Evolutionary conservation across 2,329 filamentous ascomycete species (phyloP).

Genomic region (Calonectria fujianensis): DNA sequence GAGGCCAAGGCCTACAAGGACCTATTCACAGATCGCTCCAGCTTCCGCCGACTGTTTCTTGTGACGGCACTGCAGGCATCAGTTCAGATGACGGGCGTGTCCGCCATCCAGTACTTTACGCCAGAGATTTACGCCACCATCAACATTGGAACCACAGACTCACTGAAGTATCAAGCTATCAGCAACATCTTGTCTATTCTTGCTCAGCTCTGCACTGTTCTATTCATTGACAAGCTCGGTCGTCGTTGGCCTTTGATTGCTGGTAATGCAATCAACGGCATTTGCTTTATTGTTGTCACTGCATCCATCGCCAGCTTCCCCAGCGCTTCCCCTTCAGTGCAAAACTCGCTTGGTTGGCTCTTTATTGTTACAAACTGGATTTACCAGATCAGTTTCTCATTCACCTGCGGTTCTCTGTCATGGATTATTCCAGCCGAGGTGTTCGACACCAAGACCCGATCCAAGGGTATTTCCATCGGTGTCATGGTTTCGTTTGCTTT

Average conservation of each 20-base stretch:
- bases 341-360: slow-evolving; percentile 71
- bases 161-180: slow-evolving; percentile 84
- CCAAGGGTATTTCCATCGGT: slow-evolving; percentile 83
- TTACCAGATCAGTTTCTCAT: slow-evolving; percentile 84
- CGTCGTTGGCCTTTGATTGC: slow-evolving; percentile 82
- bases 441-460: slow-evolving; percentile 83
- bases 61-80: slow-evolving; percentile 80
- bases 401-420: slow-evolving; percentile 79
- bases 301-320: slow-evolving; percentile 43
- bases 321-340: slow-evolving; percentile 13
- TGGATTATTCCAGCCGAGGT: slow-evolving; percentile 80
- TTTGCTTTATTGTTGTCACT: slow-evolving; percentile 65
- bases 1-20: slow-evolving; percentile 82
- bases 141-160: slow-evolving; percentile 77
- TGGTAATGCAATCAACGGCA: slow-evolving; percentile 81
- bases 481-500: slow-evolving; percentile 84
- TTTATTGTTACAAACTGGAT: slow-evolving; percentile 84
- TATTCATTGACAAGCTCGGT: slow-evolving; percentile 81
- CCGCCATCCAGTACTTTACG: slow-evolving; percentile 84
- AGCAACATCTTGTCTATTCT: slow-evolving; percentile 81
- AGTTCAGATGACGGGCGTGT: slow-evolving; percentile 84
- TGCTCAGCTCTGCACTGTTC: slow-evolving; percentile 79
- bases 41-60: slow-evolving; percentile 82
- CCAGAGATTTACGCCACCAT: slow-evolving; percentile 80
- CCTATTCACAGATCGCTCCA: slow-evolving; percentile 76